Conservation (phyloP, 2,329 filamentous ascomycete genomes). For the Colletotrichum simmondsii region DNA sequence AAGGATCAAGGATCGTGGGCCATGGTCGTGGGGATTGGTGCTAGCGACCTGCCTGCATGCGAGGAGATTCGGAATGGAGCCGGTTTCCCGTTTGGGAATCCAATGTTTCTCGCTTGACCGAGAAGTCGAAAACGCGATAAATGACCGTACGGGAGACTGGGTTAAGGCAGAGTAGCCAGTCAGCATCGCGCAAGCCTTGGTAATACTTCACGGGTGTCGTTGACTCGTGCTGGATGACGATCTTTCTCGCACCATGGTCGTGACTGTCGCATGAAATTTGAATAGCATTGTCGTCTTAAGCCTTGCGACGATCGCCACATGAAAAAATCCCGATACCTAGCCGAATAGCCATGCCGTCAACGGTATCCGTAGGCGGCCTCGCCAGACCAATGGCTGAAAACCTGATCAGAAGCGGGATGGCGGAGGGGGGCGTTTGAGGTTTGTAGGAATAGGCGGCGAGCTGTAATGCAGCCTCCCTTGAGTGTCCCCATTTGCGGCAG, state of each 20-base stretch:
- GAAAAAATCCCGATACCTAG: not conserved
- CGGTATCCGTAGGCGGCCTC: not conserved
- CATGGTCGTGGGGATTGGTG: conserved; percentile 21
- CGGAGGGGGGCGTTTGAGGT: conserved; percentile 14
- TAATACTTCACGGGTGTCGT: not conserved
- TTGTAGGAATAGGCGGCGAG: conserved; percentile 21
- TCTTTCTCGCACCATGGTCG: not conserved
- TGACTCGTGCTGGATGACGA: conserved; percentile 9
- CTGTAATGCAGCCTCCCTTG: not conserved
- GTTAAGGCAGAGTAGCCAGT: not conserved
- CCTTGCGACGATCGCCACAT: not conserved
- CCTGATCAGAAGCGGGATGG: conserved; percentile 8
- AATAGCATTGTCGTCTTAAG: not conserved
- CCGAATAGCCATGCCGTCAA: not conserved
- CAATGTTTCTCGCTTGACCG: conserved; percentile 32
- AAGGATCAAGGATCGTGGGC: conserved; percentile 28
- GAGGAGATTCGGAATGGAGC: conserved; percentile 28
- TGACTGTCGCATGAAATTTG: not conserved
- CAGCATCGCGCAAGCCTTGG: not conserved
- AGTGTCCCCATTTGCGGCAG: conserved; percentile 1
- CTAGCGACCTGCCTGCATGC: conserved; percentile 30
- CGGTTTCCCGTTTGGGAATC: conserved; percentile 27
- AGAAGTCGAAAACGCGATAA: conserved; percentile 14
- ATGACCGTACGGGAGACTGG: conserved; percentile 12
- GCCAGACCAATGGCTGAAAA: not conserved